Conservation (phyloP, 768 basidiomycete species). For the Chlorophyllum brunneum region DNA sequence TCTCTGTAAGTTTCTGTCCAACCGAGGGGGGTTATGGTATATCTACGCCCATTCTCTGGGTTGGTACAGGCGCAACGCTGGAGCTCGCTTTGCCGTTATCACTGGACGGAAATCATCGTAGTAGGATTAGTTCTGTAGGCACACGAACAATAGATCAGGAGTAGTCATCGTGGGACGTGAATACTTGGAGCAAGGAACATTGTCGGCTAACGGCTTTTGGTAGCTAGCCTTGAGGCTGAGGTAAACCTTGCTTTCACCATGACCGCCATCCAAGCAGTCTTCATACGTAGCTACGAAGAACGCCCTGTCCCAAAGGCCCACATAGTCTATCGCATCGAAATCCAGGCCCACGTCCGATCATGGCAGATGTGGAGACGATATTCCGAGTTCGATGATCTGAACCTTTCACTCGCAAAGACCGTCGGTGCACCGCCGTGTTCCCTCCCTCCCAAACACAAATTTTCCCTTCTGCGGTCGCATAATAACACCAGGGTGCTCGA, state of each 20-base stretch:
- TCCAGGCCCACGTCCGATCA: conserved; percentile 84
- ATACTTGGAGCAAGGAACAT: neutral
- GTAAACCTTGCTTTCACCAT: conserved; percentile 28
- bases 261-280: conserved; percentile 76
- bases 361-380: conserved; percentile 96
- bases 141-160: neutral
- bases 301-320: conserved; percentile 72
- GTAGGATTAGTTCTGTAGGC: neutral
- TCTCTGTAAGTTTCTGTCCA: conserved; percentile 46
- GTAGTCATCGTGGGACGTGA: neutral
- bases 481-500: conserved; percentile 64
- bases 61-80: conserved; percentile 28
- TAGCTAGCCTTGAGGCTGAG: neutral
- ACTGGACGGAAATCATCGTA: conserved; percentile 24
- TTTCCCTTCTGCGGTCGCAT: conserved; percentile 61
- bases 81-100: conserved; percentile 50
- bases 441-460: conserved; percentile 84
- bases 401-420: conserved; percentile 76
- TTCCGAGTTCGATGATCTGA: conserved; percentile 88
- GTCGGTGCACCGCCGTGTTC: conserved; percentile 71
- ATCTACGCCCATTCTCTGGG: conserved; percentile 36
- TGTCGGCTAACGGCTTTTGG: conserved; percentile 1
- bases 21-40: conserved; percentile 39
- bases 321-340: conserved; percentile 75
- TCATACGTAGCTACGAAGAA: conserved; percentile 66